These are phyloP conservation scores for Apostasia ramifera DNA, from an alignment of 106 monocot species.

Conservation along the genomic window DNA sequence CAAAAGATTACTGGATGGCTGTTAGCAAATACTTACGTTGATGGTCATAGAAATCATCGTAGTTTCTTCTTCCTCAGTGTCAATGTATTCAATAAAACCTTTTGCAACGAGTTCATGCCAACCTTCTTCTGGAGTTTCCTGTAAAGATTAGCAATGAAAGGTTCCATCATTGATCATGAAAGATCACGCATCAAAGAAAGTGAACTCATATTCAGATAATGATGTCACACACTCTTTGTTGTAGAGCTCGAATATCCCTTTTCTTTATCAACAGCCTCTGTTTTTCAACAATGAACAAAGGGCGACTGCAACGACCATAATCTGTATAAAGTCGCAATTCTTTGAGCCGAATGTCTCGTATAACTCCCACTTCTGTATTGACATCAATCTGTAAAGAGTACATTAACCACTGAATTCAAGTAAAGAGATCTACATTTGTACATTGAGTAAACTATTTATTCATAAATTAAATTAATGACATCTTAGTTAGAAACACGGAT, in stretches of 20 bases:
- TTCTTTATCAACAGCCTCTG: slow-evolving; percentile 92
- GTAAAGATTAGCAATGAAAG: neutral
- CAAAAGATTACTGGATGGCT: too few species aligned
- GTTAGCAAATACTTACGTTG: slow-evolving; percentile 48
- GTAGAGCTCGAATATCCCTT: slow-evolving; percentile 68
- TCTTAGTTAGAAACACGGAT: too few species aligned
- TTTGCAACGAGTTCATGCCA: slow-evolving; percentile 97
- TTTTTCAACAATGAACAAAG: slow-evolving; percentile 93
- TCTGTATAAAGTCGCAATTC: slow-evolving; percentile 90
- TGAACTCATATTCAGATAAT: neutral
- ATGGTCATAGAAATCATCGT: slow-evolving; percentile 99
- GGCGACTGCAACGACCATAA: slow-evolving; percentile 94
- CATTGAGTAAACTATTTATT: too few species aligned
- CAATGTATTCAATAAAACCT: slow-evolving; percentile 93
- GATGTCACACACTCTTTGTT: slow-evolving; percentile 59
- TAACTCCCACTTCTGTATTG: slow-evolving; percentile 88
- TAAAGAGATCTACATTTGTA: too few species aligned
- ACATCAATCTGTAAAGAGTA: slow-evolving; percentile 66
- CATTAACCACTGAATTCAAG: neutral
- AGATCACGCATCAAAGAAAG: neutral
- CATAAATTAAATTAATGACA: too few species aligned
- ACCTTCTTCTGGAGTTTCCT: slow-evolving; percentile 92
- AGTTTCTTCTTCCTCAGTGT: slow-evolving; percentile 97
- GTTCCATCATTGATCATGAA: neutral
- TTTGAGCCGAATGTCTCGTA: slow-evolving; percentile 88